Percentiles rank a stretch among this genome's conserved stretches.
Evolutionary conservation across 345 rosid genomes (phyloP).

Genomic region (Combretum micranthum): DNA sequence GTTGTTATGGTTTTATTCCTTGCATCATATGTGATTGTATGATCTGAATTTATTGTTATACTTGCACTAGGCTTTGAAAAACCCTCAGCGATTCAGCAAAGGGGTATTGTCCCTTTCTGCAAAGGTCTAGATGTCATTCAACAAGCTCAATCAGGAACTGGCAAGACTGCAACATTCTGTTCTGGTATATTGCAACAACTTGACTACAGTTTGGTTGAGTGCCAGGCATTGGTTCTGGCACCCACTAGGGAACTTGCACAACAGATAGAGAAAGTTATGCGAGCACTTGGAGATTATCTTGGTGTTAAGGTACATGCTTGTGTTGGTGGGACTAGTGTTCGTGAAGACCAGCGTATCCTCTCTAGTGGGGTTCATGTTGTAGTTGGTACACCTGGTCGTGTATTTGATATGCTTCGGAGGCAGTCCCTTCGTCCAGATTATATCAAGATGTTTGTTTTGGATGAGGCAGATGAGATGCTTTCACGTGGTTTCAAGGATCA

Average conservation of each 20-base stretch:
- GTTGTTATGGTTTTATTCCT: neutral
- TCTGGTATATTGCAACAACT: slow-evolving; percentile 77
- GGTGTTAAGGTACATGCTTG: slow-evolving; percentile 83
- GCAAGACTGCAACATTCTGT: slow-evolving; percentile 77
- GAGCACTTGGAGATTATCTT: slow-evolving; percentile 75
- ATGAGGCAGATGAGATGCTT: slow-evolving; percentile 85
- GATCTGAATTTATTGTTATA: neutral
- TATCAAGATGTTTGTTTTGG: slow-evolving; percentile 72
- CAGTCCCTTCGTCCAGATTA: slow-evolving; percentile 64
- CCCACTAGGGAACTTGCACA: slow-evolving; percentile 82
- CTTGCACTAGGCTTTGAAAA: slow-evolving; percentile 49
- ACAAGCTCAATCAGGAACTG: slow-evolving; percentile 85
- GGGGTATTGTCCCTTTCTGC: slow-evolving; percentile 77
- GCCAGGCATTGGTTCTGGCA: slow-evolving; percentile 75
- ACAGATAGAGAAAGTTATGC: slow-evolving; percentile 84
- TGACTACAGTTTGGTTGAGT: slow-evolving; percentile 51
- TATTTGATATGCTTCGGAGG: slow-evolving; percentile 76
- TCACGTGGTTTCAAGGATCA: slow-evolving; percentile 88
- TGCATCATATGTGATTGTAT: neutral
- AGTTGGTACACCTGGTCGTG: slow-evolving; percentile 82
- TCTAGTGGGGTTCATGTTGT: slow-evolving; percentile 81
- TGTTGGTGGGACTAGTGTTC: slow-evolving; percentile 81
- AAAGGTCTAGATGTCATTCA: slow-evolving; percentile 76
- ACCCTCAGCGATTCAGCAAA: slow-evolving; percentile 83
- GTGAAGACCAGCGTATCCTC: slow-evolving; percentile 73